Percentiles rank a stretch among this genome's conserved stretches.
phyloP scores from a whole-genome alignment of 768 basidiomycete species.

The Tylopilus subfusipes region DNA sequence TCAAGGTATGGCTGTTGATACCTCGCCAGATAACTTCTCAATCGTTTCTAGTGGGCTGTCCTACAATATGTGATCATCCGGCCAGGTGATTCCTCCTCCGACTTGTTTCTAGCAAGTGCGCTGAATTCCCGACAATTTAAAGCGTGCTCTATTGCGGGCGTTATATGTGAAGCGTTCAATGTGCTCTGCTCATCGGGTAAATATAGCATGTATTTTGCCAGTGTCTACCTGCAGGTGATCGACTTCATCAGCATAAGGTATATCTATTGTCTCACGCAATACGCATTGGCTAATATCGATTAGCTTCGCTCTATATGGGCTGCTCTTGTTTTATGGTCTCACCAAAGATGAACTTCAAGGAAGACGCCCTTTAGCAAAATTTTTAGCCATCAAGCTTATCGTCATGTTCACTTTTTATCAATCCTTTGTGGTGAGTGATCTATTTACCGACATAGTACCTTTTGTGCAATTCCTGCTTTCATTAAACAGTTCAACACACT shows the following conservation, averaged over 20 bases:
- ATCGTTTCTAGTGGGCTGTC: slow-evolving; percentile 64
- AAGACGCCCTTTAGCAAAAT: slow-evolving; percentile 77
- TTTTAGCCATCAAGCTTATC: slow-evolving; percentile 81
- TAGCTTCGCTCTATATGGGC: slow-evolving; percentile 82
- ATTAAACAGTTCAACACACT: slow-evolving; percentile 57
- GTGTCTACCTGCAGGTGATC: slow-evolving; percentile 65
- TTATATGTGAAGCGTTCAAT: slow-evolving; percentile 66
- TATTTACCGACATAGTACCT: background rate
- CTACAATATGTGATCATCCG: slow-evolving; percentile 84
- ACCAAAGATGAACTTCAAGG: slow-evolving; percentile 77
- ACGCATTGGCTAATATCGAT: background rate
- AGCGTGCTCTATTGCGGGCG: slow-evolving; percentile 61
- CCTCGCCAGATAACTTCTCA: background rate
- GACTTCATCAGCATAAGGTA: slow-evolving; percentile 84
- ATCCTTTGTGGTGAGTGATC: slow-evolving; percentile 56
- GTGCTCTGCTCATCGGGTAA: slow-evolving; percentile 68
- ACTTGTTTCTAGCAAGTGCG: background rate
- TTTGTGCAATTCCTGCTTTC: background rate
- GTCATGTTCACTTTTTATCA: slow-evolving; percentile 92
- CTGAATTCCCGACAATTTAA: slow-evolving; percentile 8
- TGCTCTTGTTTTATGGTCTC: slow-evolving; percentile 79
- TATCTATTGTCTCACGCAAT: slow-evolving; percentile 1
- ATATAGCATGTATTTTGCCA: slow-evolving; percentile 58
- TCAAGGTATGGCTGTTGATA: slow-evolving; percentile 40
- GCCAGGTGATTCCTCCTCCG: slow-evolving; percentile 36